phyloP scores from a whole-genome alignment of 495 filamentous ascomycete species.

The Podospora sp. region DNA sequence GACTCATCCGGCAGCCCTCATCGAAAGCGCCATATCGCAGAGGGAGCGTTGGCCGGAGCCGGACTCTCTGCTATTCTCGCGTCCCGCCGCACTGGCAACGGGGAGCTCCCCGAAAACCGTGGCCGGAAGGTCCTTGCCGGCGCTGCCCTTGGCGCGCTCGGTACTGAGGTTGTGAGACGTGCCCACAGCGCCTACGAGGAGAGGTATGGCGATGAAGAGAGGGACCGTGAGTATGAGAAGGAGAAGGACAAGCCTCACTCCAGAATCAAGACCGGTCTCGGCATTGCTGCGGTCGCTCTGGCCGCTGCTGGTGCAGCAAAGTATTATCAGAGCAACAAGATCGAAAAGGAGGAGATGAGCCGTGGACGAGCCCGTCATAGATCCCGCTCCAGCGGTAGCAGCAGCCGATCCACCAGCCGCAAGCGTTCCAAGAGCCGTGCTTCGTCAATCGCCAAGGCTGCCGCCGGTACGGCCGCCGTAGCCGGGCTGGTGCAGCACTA shows the following conservation, averaged over 20 bases:
- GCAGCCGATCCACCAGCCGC: constrained; percentile 43
- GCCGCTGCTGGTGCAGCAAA: constrained; percentile 75
- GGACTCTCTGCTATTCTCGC: constrained; percentile 74
- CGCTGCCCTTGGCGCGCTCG: constrained; percentile 78
- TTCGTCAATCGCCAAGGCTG: constrained; percentile 74
- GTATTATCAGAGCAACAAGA: constrained; percentile 68
- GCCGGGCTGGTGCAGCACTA: constrained; percentile 75
- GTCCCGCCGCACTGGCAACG: constrained; percentile 65
- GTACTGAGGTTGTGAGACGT: constrained; percentile 75
- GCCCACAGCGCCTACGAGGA: constrained; percentile 72
- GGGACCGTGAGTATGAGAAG: constrained; percentile 34
- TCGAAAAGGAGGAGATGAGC: constrained; percentile 62
- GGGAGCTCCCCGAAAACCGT: constrained; percentile 60
- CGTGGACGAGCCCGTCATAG: constrained; percentile 73
- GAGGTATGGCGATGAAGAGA: constrained; percentile 54
- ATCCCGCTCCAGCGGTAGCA: constrained; percentile 44
- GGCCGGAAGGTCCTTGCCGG: constrained; percentile 77
- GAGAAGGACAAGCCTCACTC: constrained; percentile 33
- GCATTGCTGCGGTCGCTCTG: constrained; percentile 78
- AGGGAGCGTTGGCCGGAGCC: constrained; percentile 79
- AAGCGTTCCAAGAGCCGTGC: constrained; percentile 63
- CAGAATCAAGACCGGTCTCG: constrained; percentile 68
- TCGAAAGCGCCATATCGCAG: constrained; percentile 78
- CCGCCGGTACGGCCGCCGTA: constrained; percentile 74
- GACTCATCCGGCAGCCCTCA: constrained; percentile 47